These are phyloP conservation scores for Amoebophrya sp. DNA, from an alignment of 169 alveolate species.

Conservation along the genomic window DNA sequence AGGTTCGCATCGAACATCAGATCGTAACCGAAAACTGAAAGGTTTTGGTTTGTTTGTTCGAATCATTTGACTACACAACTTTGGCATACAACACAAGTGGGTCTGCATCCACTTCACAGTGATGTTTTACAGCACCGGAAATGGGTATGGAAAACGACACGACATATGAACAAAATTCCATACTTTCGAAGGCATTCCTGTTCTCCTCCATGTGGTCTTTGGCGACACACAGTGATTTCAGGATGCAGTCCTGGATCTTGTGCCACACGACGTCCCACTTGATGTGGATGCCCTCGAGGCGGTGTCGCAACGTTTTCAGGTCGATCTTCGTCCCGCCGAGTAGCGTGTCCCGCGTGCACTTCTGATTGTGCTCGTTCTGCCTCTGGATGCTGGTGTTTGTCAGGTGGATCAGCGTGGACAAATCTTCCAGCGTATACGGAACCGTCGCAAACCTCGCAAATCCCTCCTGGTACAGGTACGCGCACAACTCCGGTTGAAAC, in stretches of 20 bases:
- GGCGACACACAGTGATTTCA: conserved; percentile 63
- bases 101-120: too few species aligned
- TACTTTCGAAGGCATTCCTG: conserved; percentile 65
- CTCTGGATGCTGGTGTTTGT: conserved; percentile 53
- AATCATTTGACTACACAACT: too few species aligned
- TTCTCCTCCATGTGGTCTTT: conserved; percentile 64
- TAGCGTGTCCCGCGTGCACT: neutral
- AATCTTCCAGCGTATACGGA: conserved; percentile 42
- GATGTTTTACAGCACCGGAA: too few species aligned
- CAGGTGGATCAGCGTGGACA: conserved; percentile 59
- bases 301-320: neutral
- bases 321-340: conserved; percentile 19
- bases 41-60: too few species aligned
- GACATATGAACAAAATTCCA: too few species aligned
- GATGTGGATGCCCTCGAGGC: neutral
- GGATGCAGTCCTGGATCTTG: neutral
- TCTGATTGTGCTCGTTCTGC: conserved; percentile 28
- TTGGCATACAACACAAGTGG: too few species aligned
- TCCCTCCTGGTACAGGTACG: conserved; percentile 76
- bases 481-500: conserved; percentile 73
- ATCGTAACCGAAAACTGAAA: conserved; percentile 85
- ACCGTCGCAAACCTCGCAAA: conserved; percentile 81
- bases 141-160: too few species aligned
- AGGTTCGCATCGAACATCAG: conserved; percentile 74
- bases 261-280: neutral